Percentiles rank a stretch among this genome's conserved stretches.
Conservation (phyloP, 2,329 filamentous ascomycete genomes). For the Aspergillus brunneoviolaceus region DNA sequence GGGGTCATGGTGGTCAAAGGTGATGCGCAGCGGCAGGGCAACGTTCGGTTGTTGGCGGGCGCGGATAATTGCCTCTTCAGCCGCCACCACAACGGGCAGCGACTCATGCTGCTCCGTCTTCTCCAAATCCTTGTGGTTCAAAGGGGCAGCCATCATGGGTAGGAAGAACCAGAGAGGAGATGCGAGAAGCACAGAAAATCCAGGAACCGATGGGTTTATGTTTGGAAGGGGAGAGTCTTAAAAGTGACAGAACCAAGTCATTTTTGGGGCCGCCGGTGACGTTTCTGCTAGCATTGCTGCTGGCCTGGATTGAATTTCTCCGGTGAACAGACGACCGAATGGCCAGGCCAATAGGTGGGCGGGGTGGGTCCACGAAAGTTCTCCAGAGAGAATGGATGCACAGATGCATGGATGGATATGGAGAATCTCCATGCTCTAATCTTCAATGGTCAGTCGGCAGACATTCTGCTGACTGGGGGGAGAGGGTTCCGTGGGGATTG, state of each 20-base stretch:
- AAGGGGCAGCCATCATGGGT: neutral
- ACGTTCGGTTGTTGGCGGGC: conserved; percentile 25
- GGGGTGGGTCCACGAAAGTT: neutral
- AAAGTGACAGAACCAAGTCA: neutral
- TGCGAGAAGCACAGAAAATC: neutral
- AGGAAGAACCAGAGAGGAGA: neutral
- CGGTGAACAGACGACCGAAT: neutral
- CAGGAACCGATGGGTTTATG: neutral
- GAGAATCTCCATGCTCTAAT: neutral
- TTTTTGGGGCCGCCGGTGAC: neutral
- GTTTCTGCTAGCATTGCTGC: neutral
- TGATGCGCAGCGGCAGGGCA: conserved; percentile 24
- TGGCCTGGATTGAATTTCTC: neutral
- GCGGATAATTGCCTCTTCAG: conserved; percentile 26
- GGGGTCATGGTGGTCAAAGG: conserved; percentile 20
- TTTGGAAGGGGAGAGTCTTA: neutral
- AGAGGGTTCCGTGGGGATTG: neutral
- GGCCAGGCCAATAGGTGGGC: neutral
- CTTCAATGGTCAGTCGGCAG: no score
- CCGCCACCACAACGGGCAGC: conserved; percentile 19
- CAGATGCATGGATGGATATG: neutral
- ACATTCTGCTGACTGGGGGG: no score
- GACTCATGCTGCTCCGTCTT: conserved; percentile 15
- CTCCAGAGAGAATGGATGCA: neutral
- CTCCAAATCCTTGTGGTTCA: conserved; percentile 15